phyloP scores from a whole-genome alignment of 805 yeast species.

The Myxozyma sirexii region DNA sequence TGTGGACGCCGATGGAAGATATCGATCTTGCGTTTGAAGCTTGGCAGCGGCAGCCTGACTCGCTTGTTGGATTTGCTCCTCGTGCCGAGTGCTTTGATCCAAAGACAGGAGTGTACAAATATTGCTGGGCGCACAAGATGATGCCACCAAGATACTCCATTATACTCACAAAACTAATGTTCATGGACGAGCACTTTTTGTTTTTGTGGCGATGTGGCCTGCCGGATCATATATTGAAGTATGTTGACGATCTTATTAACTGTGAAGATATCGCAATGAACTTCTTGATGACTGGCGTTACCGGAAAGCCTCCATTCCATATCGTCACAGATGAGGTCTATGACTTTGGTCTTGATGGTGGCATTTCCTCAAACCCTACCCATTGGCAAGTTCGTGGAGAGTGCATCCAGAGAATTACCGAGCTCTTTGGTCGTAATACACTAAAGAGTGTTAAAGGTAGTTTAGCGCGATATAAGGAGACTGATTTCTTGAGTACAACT shows the following conservation, averaged over 20 bases:
- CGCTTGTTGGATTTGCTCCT: conserved; percentile 34
- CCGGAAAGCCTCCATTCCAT: conserved; percentile 26
- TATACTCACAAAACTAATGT: conserved; percentile 33
- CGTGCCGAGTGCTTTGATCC: conserved; percentile 30
- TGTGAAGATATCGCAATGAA: conserved; percentile 35
- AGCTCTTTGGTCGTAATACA: conserved; percentile 28
- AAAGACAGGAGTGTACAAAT: conserved; percentile 16
- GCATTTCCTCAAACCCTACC: conserved; percentile 28
- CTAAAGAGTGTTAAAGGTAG: conserved; percentile 21
- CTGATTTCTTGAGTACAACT: conserved; percentile 32
- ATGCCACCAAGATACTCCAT: conserved; percentile 30
- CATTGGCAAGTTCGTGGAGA: conserved; percentile 28
- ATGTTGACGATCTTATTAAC: conserved; percentile 33
- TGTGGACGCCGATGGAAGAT: conserved; percentile 33
- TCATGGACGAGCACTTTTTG: conserved; percentile 33
- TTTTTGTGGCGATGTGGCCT: conserved; percentile 33
- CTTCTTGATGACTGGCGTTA: conserved; percentile 31
- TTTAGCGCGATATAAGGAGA: conserved; percentile 15
- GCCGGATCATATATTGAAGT: conserved; percentile 31
- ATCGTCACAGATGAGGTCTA: conserved; percentile 29
- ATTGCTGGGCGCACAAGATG: conserved; percentile 31
- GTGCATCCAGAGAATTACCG: conserved; percentile 25
- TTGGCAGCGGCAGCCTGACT: conserved; percentile 32
- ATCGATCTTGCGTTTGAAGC: conserved; percentile 33
- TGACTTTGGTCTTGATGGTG: conserved; percentile 33